A percentile compares a stretch with the other conserved stretches of the same genome.
phyloP scores from a whole-genome alignment of 768 basidiomycete genomes.

The Leccinum disarticulatum region DNA sequence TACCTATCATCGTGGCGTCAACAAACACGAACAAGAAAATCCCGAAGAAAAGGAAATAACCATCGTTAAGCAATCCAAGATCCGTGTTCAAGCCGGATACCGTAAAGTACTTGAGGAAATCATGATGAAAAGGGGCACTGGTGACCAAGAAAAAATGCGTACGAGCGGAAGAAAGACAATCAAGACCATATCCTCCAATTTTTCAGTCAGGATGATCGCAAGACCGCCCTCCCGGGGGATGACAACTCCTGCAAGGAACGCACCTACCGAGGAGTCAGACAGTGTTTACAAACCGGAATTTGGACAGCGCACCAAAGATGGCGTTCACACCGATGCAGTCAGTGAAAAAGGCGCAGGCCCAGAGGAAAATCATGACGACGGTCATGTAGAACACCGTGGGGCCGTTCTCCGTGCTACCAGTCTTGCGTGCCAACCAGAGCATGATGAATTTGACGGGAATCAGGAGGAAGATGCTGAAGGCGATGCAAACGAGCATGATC shows the following conservation, averaged over 20 bases:
- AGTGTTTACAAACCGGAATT: background rate
- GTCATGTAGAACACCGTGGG: conserved; percentile 93
- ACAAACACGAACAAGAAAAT: background rate
- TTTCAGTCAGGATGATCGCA: conserved; percentile 84
- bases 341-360: conserved; percentile 89
- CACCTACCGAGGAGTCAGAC: conserved; percentile 43
- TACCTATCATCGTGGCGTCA: conserved; percentile 39
- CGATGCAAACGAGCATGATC: conserved; percentile 78
- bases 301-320: conserved; percentile 65
- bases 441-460: conserved; percentile 63
- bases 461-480: conserved; percentile 76
- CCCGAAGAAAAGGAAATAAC: conserved; percentile 32
- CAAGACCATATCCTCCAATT: conserved; percentile 90
- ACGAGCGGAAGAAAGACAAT: conserved; percentile 89
- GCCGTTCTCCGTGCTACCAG: conserved; percentile 78
- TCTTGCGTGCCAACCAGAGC: conserved; percentile 69
- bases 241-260: conserved; percentile 77
- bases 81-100: conserved; percentile 89
- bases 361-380: conserved; percentile 71
- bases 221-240: conserved; percentile 90
- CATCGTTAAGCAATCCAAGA: conserved; percentile 78
- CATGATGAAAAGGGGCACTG: background rate
- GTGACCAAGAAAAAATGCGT: conserved; percentile 3
- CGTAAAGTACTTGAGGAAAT: conserved; percentile 75
- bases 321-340: conserved; percentile 91